Evolutionary conservation across 371 early-diverging fungal genomes (phyloP), one percentile per base, ranked within the genome.

Genomic region (Dinochytrium kinnereticum): DNA sequence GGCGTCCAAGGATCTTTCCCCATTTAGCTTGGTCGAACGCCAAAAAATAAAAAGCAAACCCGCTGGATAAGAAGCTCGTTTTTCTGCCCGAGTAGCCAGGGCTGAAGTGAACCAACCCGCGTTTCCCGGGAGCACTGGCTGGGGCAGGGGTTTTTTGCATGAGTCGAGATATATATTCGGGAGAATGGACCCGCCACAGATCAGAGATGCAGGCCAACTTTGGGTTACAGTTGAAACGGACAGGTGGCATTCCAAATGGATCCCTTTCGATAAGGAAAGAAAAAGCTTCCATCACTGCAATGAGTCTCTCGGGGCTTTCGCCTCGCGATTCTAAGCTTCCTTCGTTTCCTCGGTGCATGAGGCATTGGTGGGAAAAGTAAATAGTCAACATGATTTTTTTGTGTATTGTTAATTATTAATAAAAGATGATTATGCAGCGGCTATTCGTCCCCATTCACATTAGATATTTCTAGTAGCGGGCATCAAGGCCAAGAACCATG

Each of bases 171-270:
- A 71, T 34, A 40, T 71, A 71, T n/a, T 33, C 19, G 24, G 72
- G 72, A 15, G 72, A 64, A 71, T 71, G 72, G 19, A 49, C 72
- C n/a, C 72, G 30, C 72, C 68, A 71, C 19, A 71, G 36, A 19
- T 59, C 30, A 7, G 26, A 3, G 21, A 71, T 15, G 13, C 37
- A 5, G 65, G 31, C 65, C 13, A 37, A 13, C n/a, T n/a, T n/a
- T n/a, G n/a, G n/a, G n/a, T n/a, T n/a, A n/a, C n/a, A n/a, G n/a
- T n/a, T n/a, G n/a, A n/a, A n/a, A n/a, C n/a, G n/a, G n/a, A n/a
- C n/a, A n/a, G n/a, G n/a, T n/a, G n/a, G n/a, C n/a, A n/a, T n/a
- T n/a, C n/a, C n/a, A n/a, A n/a, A 26, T 5, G 19, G 2, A 13
- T 19, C 17, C 10, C 66, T 40, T 24, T 37, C 31, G 26, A 24